Percentiles rank a stretch among this genome's conserved stretches.
phyloP scores from a whole-genome alignment of 2,329 filamentous ascomycete genomes.

The Botryotinia globosa region DNA sequence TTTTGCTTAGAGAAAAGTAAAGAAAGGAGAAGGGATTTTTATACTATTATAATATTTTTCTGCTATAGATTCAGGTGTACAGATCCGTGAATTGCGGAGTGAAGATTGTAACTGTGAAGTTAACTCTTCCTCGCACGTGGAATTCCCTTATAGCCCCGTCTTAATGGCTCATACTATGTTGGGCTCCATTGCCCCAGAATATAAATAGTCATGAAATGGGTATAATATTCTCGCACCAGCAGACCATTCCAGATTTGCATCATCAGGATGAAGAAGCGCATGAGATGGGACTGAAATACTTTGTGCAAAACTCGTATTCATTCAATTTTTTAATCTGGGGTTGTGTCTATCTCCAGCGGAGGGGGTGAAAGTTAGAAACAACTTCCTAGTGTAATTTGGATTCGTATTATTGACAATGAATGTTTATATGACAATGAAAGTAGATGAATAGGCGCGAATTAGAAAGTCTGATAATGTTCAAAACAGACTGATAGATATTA shows the following conservation, averaged over 20 bases:
- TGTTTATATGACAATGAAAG: background rate
- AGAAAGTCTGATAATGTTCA: rapidly evolving
- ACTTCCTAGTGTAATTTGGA: too few species aligned
- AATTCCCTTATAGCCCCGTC: rapidly evolving
- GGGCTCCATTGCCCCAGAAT: background rate
- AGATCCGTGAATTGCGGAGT: rapidly evolving
- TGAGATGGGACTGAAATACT: too few species aligned
- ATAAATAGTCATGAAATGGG: background rate
- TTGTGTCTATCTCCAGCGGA: too few species aligned
- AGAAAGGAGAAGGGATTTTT: background rate
- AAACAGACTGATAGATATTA: background rate
- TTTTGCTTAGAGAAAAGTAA: background rate
- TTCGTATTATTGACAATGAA: too few species aligned
- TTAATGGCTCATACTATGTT: rapidly evolving
- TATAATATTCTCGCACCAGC: background rate
- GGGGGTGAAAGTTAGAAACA: too few species aligned
- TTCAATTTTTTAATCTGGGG: too few species aligned
- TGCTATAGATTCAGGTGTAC: background rate
- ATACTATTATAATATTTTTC: rapidly evolving
- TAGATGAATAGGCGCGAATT: rapidly evolving
- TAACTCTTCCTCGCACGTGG: background rate
- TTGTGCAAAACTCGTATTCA: too few species aligned
- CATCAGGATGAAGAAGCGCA: too few species aligned
- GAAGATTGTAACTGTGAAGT: rapidly evolving
- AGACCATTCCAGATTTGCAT: too few species aligned